Conservation (phyloP, 2,329 filamentous ascomycete species). For the Trichophyton equinum region DNA sequence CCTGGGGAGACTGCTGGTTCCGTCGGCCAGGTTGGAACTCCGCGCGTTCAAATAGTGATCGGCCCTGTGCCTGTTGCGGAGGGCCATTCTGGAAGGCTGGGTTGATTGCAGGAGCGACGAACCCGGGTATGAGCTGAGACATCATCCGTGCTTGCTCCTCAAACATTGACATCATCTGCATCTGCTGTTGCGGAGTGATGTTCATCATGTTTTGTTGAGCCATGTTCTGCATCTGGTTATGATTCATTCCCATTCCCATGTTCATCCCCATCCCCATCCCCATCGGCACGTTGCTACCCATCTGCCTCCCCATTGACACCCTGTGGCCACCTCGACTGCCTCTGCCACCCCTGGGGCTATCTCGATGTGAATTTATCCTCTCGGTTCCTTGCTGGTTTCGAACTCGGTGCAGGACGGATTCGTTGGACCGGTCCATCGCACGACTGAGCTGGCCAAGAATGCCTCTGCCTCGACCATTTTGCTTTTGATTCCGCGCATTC, state of each 20-base stretch:
- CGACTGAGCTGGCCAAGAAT: slow-evolving; percentile 77
- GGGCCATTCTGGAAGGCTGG: slow-evolving; percentile 40
- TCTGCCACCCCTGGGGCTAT: slow-evolving; percentile 59
- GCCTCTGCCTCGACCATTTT: slow-evolving; percentile 53
- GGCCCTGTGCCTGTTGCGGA: slow-evolving; percentile 33
- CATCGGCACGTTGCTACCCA: slow-evolving; percentile 26
- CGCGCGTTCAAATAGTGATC: slow-evolving; percentile 65
- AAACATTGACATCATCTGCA: slow-evolving; percentile 62
- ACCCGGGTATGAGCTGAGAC: slow-evolving; percentile 53
- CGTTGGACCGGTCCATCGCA: slow-evolving; percentile 63
- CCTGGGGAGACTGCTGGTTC: slow-evolving; percentile 6
- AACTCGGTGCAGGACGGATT: slow-evolving; percentile 68
- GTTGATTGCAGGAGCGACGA: slow-evolving; percentile 41
- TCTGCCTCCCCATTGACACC: slow-evolving; percentile 31
- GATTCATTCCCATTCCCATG: slow-evolving; percentile 18
- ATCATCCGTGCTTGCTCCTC: slow-evolving; percentile 84
- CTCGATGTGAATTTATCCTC: slow-evolving; percentile 70
- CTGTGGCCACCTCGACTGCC: slow-evolving; percentile 36
- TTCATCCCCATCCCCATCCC: slow-evolving; percentile 30
- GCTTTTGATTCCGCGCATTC: slow-evolving; percentile 71
- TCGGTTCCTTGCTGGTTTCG: slow-evolving; percentile 59
- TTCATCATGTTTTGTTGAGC: slow-evolving; percentile 38
- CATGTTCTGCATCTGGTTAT: slow-evolving; percentile 26
- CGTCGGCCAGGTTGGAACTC: slow-evolving; percentile 30
- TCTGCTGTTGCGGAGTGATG: slow-evolving; percentile 56